A percentile compares a stretch with the other conserved stretches of the same genome.
Conservation (phyloP, 2,329 filamentous ascomycete genomes). For the Fusarium begoniae region DNA sequence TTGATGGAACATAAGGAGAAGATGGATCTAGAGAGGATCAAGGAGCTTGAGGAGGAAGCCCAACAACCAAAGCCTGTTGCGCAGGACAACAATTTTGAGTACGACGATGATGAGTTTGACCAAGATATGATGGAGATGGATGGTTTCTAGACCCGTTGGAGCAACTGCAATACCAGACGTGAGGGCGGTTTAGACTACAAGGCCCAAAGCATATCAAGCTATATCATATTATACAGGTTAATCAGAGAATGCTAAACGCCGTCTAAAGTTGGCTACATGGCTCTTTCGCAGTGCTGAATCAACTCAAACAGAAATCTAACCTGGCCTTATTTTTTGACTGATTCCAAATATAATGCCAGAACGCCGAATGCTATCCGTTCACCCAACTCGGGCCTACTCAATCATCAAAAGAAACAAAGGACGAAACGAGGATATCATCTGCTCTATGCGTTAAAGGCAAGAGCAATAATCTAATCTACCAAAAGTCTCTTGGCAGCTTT, state of each 20-base stretch:
- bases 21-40: conserved; percentile 73
- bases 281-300: not conserved
- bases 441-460: not conserved
- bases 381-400: conserved; percentile 2
- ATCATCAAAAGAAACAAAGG: not conserved
- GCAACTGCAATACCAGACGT: not conserved
- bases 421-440: not conserved
- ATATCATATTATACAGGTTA: conserved; percentile 18
- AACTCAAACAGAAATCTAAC: conserved; percentile 4
- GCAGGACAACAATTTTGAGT: conserved; percentile 56
- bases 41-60: conserved; percentile 63
- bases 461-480: conserved; percentile 20
- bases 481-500: conserved; percentile 59
- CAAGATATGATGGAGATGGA: conserved; percentile 65
- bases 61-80: conserved; percentile 36
- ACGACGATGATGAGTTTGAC: conserved; percentile 63
- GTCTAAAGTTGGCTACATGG: not conserved
- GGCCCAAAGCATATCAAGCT: conserved; percentile 6
- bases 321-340: not conserved
- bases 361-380: not conserved
- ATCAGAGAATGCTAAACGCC: not conserved
- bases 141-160: conserved; percentile 40
- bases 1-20: conserved; percentile 81
- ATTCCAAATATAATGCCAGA: not conserved
- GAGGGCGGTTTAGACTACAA: not conserved